A percentile compares a stretch with the other conserved stretches of the same genome.
These are phyloP conservation scores for Thelonectria rubi DNA, from an alignment of 2,329 filamentous ascomycete genomes.

Conservation along the genomic window DNA sequence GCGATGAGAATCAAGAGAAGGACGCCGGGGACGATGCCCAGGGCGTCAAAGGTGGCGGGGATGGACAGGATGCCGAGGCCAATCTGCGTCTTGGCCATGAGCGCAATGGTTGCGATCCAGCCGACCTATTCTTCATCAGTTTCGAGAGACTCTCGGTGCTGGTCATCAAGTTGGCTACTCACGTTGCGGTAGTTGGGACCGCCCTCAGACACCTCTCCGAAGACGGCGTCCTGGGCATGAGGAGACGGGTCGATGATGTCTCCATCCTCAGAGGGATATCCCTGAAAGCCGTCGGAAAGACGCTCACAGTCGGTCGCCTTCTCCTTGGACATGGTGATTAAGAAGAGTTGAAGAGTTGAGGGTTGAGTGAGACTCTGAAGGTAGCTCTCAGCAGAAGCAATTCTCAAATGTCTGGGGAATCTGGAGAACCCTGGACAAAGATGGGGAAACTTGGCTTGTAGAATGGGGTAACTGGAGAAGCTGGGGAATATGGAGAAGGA, in stretches of 20 bases:
- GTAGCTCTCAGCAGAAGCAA: no score
- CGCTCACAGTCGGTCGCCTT: background rate
- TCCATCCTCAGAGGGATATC: background rate
- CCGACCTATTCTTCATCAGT: conserved; percentile 41
- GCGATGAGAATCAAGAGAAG: conserved; percentile 52
- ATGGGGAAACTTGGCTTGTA: background rate
- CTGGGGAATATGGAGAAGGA: background rate
- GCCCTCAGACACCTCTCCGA: conserved; percentile 5
- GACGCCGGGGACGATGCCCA: conserved; percentile 57
- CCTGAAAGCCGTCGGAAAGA: background rate
- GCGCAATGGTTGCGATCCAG: conserved; percentile 52
- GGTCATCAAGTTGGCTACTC: background rate
- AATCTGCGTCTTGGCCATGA: conserved; percentile 58
- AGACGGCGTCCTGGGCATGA: conserved; percentile 7
- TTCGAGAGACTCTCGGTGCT: no score
- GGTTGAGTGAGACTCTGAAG: no score
- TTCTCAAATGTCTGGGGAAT: background rate
- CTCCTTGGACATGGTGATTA: background rate
- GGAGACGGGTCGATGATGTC: background rate
- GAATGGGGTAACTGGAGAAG: background rate
- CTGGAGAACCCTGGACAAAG: background rate
- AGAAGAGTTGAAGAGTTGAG: background rate
- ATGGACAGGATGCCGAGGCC: conserved; percentile 59
- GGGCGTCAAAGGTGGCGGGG: conserved; percentile 53
- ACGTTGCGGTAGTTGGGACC: conserved; percentile 16